These are phyloP conservation scores for Leonotis leonurus DNA, from an alignment of 257 asterid genomes.

Conservation along the genomic window DNA sequence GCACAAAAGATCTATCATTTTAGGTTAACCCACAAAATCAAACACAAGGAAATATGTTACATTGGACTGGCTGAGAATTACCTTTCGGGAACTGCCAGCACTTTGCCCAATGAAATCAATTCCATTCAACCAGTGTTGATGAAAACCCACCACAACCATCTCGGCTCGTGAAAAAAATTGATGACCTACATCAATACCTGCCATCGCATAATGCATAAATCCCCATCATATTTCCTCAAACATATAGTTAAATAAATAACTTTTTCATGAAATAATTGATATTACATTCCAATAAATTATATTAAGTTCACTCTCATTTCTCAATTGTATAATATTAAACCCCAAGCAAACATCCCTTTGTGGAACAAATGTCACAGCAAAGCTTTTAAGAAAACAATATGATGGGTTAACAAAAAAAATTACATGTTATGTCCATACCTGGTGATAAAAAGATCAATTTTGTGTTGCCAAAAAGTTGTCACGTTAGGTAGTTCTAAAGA, in stretches of 20 bases:
- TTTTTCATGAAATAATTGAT: not conserved
- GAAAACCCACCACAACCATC: constrained; percentile 84
- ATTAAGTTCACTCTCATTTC: not conserved
- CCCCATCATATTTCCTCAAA: not conserved
- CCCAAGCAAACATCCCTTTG: not conserved
- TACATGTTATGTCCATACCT: not conserved
- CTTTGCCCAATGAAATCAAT: constrained; percentile 56
- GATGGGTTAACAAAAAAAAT: not conserved
- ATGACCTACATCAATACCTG: constrained; percentile 90
- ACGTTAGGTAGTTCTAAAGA: not conserved
- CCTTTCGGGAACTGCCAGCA: constrained; percentile 19
- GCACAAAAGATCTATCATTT: not conserved
- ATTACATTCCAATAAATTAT: not conserved
- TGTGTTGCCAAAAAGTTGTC: not conserved
- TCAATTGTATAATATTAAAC: not conserved
- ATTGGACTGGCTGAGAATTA: constrained; percentile 13
- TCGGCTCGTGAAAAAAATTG: constrained; percentile 86
- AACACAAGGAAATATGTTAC: not conserved
- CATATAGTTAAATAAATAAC: not conserved
- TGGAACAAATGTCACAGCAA: not conserved
- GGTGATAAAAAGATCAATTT: not conserved
- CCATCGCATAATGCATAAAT: constrained; percentile 16
- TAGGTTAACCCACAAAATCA: not conserved
- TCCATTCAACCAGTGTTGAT: constrained; percentile 85
- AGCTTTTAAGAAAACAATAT: not conserved